Base-by-base conservation (phyloP, 2,329 filamentous ascomycete species). In the Apiospora saccharicola region DNA sequence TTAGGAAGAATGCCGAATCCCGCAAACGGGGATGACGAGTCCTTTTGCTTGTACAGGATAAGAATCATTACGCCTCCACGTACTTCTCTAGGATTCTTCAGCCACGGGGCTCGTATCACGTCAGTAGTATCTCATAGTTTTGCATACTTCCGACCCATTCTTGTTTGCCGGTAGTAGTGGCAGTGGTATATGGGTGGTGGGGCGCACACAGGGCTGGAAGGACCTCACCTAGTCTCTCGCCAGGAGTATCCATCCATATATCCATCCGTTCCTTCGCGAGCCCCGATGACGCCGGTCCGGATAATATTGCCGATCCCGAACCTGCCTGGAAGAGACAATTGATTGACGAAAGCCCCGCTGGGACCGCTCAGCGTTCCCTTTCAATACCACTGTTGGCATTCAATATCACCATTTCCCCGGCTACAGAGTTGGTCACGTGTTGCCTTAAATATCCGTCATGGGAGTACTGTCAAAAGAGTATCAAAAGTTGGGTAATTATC, bases 141-240 rank as follows among this genome's bases (percentile, higher is more conserved):
- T 61, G 57, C 34, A 64, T 64, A 37, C 34, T 41, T 41, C 19
- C 57, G 57, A 19, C 14, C 37, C 37, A 41, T 41, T 57, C 51
- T 57, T 64, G 57, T 41, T 64, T 24, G 57, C 16, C 30, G 13
- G 57, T n/a, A 5, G 46, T 22, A n/a, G 57, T n/a, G 19, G 46
- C 22, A n/a, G 57, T 64, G 19, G 22, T 41, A 37, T 53, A 16
- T 22, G 10, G 8, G 8, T 37, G 19, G 57, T 64, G 57, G 57
- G 57, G 57, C 57, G 41, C 34, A 64, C 19, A 41, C 41, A 64
- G 34, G 57, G 57, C 57, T 64, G 57, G 53, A 34, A 64, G 57
- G 57, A 64, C 57, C 57, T 64, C 57, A 41, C 57, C 34, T 64
- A 22, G 57, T 64, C 41, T 64, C 57, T 64, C 22, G 57, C 41